Evolutionary conservation across 805 yeast species (phyloP).

Genomic region (Candida peoriensis): DNA sequence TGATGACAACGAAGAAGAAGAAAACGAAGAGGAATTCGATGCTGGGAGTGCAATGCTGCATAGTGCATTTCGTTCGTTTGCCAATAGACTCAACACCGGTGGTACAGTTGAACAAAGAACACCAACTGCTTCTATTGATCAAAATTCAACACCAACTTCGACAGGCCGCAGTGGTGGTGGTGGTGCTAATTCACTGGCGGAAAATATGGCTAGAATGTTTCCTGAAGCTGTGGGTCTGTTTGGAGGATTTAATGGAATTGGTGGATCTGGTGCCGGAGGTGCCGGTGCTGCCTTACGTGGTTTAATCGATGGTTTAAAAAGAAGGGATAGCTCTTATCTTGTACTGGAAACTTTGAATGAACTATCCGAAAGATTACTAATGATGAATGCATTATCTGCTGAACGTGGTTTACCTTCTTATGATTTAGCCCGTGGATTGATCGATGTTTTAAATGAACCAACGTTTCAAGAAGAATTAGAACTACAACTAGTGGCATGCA

Average conservation of each 20-base stretch:
- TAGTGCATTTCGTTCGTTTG: constrained; percentile 23
- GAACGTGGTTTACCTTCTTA: constrained; percentile 62
- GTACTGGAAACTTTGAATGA: constrained; percentile 63
- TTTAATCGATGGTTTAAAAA: constrained; percentile 16
- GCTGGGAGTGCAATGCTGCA: constrained; percentile 22
- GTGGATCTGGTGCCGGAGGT: constrained; percentile 4
- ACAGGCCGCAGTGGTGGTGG: not conserved
- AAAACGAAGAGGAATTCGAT: constrained; percentile 15
- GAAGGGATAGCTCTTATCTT: constrained; percentile 49
- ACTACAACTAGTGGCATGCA: constrained; percentile 75
- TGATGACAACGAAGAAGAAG: constrained; percentile 23
- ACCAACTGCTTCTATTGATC: too few species aligned
- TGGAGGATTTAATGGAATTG: constrained; percentile 19
- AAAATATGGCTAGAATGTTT: constrained; percentile 29
- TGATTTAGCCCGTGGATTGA: constrained; percentile 48
- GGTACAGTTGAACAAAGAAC: too few species aligned
- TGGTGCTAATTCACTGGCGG: constrained; percentile 10
- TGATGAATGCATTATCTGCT: constrained; percentile 61
- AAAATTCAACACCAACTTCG: constrained; percentile 1
- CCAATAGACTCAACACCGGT: constrained; percentile 14
- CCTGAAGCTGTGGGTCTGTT: constrained; percentile 35
- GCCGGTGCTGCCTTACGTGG: constrained; percentile 20
- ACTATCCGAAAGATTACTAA: constrained; percentile 55
- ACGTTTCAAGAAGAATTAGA: constrained; percentile 61
- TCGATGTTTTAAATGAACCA: constrained; percentile 55